Evolutionary conservation across 805 yeast genomes (phyloP).

Genomic region (Teunomyces atbi): DNA sequence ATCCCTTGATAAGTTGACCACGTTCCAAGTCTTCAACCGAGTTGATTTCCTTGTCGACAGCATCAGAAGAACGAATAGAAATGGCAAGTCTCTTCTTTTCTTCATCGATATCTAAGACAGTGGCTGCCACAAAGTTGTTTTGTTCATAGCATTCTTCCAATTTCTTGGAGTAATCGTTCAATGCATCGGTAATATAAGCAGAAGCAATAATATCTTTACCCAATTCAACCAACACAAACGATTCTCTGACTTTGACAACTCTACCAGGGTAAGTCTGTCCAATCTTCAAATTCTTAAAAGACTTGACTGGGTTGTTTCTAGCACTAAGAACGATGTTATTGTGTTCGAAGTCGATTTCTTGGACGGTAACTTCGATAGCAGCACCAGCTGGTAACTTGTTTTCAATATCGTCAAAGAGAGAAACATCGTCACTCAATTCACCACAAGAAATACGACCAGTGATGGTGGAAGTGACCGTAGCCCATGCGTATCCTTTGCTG

Average conservation of each 20-base stretch:
- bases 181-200: constrained; percentile 73
- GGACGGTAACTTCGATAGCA: constrained; percentile 60
- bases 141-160: constrained; percentile 48
- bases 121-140: constrained; percentile 58
- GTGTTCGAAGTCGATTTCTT: constrained; percentile 52
- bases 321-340: constrained; percentile 50
- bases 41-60: constrained; percentile 50
- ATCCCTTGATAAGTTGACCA: constrained; percentile 81
- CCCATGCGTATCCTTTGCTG: constrained; percentile 62
- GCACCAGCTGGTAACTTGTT: constrained; percentile 69
- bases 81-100: constrained; percentile 57
- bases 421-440: constrained; percentile 59
- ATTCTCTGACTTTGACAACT: constrained; percentile 56
- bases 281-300: constrained; percentile 49
- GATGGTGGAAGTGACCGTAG: constrained; percentile 63
- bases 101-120: constrained; percentile 47
- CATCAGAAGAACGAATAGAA: constrained; percentile 55
- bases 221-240: constrained; percentile 64
- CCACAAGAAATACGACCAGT: constrained; percentile 65
- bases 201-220: constrained; percentile 63
- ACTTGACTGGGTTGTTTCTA: constrained; percentile 41
- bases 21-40: constrained; percentile 53
- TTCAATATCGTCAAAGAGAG: constrained; percentile 45
- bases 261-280: constrained; percentile 62
- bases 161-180: constrained; percentile 60